Evolutionary conservation across 768 basidiomycete genomes (phyloP).

Genomic region (Russula olivacea): DNA sequence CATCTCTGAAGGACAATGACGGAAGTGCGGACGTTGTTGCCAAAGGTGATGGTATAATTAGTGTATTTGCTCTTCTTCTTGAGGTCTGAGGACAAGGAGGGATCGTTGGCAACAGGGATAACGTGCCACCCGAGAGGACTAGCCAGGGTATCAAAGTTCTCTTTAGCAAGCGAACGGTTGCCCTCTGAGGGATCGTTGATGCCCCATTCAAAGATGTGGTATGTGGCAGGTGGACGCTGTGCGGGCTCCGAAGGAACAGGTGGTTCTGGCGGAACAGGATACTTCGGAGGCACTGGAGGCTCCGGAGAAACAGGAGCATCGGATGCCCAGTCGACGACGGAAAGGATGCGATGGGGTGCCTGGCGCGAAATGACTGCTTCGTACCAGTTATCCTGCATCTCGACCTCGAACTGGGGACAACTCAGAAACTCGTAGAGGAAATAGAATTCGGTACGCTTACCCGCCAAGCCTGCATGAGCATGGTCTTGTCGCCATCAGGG

Average conservation of each 20-base stretch:
- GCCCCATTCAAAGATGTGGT: constrained; percentile 76
- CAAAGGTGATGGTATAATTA: constrained; percentile 78
- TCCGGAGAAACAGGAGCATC: constrained; percentile 38
- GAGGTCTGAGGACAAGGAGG: constrained; percentile 39
- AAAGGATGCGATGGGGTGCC: constrained; percentile 73
- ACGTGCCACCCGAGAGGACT: constrained; percentile 92
- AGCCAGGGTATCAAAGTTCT: constrained; percentile 70
- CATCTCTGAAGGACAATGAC: background rate
- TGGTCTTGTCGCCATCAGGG: constrained; percentile 52
- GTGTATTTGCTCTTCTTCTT: constrained; percentile 28
- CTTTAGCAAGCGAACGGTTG: constrained; percentile 49
- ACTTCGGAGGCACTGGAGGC: too few species aligned
- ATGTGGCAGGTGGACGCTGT: constrained; percentile 35
- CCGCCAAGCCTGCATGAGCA: constrained; percentile 79
- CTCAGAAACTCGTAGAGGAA: background rate
- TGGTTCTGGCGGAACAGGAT: constrained; percentile 47
- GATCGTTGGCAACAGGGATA: constrained; percentile 67
- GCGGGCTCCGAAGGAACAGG: constrained; percentile 37
- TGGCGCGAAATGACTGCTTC: constrained; percentile 76
- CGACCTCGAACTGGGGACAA: constrained; percentile 65
- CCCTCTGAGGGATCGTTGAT: constrained; percentile 79
- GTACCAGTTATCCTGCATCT: constrained; percentile 96
- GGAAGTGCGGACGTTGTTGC: constrained; percentile 61
- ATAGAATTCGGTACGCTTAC: constrained; percentile 32
- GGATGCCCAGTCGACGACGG: constrained; percentile 74